Percentiles rank a stretch among this genome's conserved stretches.
Evolutionary conservation across 257 asterid genomes (phyloP).

Genomic region (Solanum ahanhuiri): DNA sequence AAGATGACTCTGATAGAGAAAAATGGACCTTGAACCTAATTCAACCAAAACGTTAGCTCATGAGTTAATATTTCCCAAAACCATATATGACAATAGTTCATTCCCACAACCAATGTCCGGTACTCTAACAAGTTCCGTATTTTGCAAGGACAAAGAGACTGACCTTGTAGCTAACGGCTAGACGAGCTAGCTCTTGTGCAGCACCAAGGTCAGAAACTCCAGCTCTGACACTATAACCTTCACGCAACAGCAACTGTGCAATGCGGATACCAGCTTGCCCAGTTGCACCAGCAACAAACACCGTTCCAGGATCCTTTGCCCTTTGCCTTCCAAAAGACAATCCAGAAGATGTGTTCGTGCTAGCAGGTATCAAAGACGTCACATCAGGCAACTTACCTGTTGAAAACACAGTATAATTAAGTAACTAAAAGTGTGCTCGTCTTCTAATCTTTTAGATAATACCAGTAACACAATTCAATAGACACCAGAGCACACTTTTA

Average conservation of each 20-base stretch:
- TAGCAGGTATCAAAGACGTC: conserved; percentile 49
- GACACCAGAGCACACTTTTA: neutral
- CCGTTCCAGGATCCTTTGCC: conserved; percentile 80
- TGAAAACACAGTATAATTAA: neutral
- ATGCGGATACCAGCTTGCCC: conserved; percentile 87
- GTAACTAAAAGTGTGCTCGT: neutral
- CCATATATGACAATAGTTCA: neutral
- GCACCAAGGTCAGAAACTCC: conserved; percentile 80
- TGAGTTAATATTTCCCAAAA: neutral
- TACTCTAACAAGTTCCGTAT: neutral
- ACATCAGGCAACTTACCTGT: conserved; percentile 36
- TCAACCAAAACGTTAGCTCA: neutral
- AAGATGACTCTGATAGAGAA: neutral
- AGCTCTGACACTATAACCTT: conserved; percentile 89
- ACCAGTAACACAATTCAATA: neutral
- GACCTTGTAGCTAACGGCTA: conserved; percentile 74
- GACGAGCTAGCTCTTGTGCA: conserved; percentile 85
- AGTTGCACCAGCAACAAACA: conserved; percentile 84
- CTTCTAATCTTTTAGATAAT: neutral
- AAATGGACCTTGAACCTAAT: neutral
- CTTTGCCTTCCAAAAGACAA: conserved; percentile 39
- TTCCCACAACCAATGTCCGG: neutral
- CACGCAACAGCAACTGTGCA: conserved; percentile 66
- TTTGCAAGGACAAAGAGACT: neutral
- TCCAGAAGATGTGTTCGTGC: conserved; percentile 39